A percentile compares a stretch with the other conserved stretches of the same genome.
These are phyloP conservation scores for Petunia secreta DNA, from an alignment of 257 asterid genomes.

Conservation along the genomic window DNA sequence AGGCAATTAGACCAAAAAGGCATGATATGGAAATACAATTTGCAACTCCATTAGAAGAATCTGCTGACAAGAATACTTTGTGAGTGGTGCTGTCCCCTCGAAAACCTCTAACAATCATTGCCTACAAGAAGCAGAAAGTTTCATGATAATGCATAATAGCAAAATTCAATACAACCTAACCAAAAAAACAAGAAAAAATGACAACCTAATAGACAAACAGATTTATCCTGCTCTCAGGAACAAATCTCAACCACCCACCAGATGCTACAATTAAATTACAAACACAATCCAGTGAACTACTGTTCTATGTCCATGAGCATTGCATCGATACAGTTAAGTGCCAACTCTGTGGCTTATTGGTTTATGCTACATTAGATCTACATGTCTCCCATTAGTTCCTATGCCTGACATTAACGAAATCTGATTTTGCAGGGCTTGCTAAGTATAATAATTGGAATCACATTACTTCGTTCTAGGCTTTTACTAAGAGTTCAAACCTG, in stretches of 20 bases:
- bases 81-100: slow-evolving; percentile 77
- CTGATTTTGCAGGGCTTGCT: slow-evolving; percentile 5
- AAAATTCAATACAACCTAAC: neutral
- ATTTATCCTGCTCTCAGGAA: neutral
- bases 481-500: neutral
- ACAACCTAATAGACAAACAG: slow-evolving; percentile 5
- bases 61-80: slow-evolving; percentile 66
- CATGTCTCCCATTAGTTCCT: neutral
- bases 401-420: neutral
- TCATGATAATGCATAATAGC: neutral
- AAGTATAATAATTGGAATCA: neutral
- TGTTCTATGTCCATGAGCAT: neutral
- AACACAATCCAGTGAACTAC: neutral
- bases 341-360: neutral
- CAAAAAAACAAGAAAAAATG: neutral
- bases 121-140: slow-evolving; percentile 55
- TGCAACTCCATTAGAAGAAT: slow-evolving; percentile 58
- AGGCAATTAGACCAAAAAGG: slow-evolving; percentile 72
- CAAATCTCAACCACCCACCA: neutral
- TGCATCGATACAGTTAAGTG: neutral
- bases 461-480: neutral
- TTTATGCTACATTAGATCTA: neutral
- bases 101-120: slow-evolving; percentile 95
- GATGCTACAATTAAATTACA: slow-evolving; percentile 13
- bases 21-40: slow-evolving; percentile 61